Conservation (phyloP, 305 asterid species). For the Fraxinus paxiana region DNA sequence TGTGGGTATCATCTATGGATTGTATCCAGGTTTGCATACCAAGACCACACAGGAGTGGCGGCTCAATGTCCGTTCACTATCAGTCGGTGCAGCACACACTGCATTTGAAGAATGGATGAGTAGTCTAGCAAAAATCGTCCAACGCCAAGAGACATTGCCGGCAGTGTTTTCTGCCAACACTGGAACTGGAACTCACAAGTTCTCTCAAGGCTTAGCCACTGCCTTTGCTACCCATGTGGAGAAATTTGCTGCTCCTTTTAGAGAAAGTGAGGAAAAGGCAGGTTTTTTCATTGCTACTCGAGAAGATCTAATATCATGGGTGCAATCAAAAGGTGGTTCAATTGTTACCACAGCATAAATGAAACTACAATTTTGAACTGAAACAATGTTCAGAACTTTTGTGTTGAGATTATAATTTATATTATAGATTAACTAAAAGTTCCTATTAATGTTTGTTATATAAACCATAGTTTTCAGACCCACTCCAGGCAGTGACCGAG, state of each 20-base stretch:
- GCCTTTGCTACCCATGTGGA: constrained; percentile 70
- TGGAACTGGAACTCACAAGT: constrained; percentile 82
- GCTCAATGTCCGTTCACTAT: constrained; percentile 66
- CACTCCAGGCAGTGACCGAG: not conserved
- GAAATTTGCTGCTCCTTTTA: constrained; percentile 70
- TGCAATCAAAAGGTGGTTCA: constrained; percentile 41
- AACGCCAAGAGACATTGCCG: constrained; percentile 59
- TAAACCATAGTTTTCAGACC: not conserved
- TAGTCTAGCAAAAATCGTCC: constrained; percentile 51
- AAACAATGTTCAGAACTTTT: not conserved
- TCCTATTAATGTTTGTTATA: not conserved
- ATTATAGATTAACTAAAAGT: not conserved
- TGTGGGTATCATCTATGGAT: constrained; percentile 65
- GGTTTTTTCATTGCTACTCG: constrained; percentile 77
- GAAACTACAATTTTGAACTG: constrained; percentile 6
- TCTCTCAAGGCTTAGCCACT: constrained; percentile 64
- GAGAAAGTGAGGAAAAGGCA: constrained; percentile 56
- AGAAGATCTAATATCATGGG: constrained; percentile 69
- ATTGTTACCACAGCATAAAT: constrained; percentile 30
- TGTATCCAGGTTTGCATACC: constrained; percentile 84
- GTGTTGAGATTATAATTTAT: not conserved
- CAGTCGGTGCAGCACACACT: constrained; percentile 84
- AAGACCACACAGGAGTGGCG: constrained; percentile 85
- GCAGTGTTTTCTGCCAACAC: constrained; percentile 70
- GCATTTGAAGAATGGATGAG: constrained; percentile 93